Percentiles rank a stretch among this genome's conserved stretches.
These are phyloP conservation scores for Castanopsis chinensis DNA, from an alignment of 306 rosid species.

Conservation along the genomic window DNA sequence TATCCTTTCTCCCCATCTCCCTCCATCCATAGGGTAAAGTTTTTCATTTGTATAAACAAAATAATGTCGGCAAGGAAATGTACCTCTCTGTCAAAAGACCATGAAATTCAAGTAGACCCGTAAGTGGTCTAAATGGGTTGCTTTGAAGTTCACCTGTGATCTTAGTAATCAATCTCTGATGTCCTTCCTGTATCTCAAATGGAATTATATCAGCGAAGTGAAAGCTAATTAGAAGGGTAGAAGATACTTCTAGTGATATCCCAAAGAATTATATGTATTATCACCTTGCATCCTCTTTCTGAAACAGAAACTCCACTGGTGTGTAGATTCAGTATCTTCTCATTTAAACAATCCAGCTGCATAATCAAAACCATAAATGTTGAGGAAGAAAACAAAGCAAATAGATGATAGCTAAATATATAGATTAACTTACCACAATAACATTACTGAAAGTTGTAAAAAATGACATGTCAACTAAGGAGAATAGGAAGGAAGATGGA, in stretches of 20 bases:
- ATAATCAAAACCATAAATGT: conserved; percentile 17
- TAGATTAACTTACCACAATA: not conserved
- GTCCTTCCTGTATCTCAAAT: conserved; percentile 42
- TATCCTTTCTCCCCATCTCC: too few relatives aligned
- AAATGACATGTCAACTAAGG: too few relatives aligned
- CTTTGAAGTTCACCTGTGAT: conserved; percentile 26
- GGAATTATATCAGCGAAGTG: conserved; percentile 3
- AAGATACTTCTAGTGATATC: conserved; percentile 9
- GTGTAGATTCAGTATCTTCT: conserved; percentile 41
- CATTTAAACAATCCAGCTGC: conserved; percentile 88
- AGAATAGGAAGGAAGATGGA: too few relatives aligned
- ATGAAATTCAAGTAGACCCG: conserved; percentile 42
- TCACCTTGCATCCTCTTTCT: conserved; percentile 46
- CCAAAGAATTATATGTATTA: conserved; percentile 16
- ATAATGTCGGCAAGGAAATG: conserved; percentile 12
- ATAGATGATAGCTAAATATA: not conserved
- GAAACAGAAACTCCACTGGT: conserved; percentile 10
- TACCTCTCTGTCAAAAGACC: conserved; percentile 70
- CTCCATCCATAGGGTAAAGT: not conserved
- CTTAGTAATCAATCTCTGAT: conserved; percentile 30
- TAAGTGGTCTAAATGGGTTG: conserved; percentile 55
- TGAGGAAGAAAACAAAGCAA: conserved; percentile 17
- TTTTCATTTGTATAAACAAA: not conserved
- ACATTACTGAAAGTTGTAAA: too few relatives aligned
- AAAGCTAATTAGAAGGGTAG: conserved; percentile 16